Evolutionary conservation across 352 stramenopile genomes (phyloP), one percentile per base, ranked within the genome.

Genomic region (Phytophthora quininea): DNA sequence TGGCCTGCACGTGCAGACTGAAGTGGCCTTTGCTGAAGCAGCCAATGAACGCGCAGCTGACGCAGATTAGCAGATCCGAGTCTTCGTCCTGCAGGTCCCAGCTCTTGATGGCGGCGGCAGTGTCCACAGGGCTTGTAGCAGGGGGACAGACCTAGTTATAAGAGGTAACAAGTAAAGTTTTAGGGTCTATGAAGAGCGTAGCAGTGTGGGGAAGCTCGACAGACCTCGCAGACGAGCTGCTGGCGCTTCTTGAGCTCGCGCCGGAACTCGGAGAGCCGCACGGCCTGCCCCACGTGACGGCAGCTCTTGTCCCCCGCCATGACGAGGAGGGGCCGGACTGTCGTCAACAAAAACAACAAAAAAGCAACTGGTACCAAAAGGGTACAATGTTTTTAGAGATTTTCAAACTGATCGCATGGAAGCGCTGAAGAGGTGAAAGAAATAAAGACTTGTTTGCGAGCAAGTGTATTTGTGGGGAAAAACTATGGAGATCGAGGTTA

Each of bases 21-120:
- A 86, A 85, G 67, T 92, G 84, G 37, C 77, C 79, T 10, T 65
- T 54, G 49, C 73, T 73, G 19, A 88, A 65, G 54, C 84, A 92
- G 33, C 73, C 84, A 14, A 92, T 66, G 61, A 86, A 86, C 47
- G 73, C 84, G 54, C 84, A 92, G 24, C 64, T 84, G 11, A 92
- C 69, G 52, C 84, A 92, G 3, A 90, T 43, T 32, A 81, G 67
- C 33, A 90, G 64, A 46, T 88, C 72, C 4, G 73, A 66, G 61
- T 66, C 78, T 37, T 77, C 53, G 0, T 53, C 54, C 35, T 74
- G 69, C 24, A 66, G 58, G 32, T 73, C 64, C 77, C 77, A 87
- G 45, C 66, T 73, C 33, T 80, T 54, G 4, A 79, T 62, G 12
- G 67, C 33, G 19, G 30, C 46, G 54, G 15, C 31, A 49, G 19